Evolutionary conservation across 805 yeast genomes (phyloP).

Genomic region (Lipomyces lipofer): DNA sequence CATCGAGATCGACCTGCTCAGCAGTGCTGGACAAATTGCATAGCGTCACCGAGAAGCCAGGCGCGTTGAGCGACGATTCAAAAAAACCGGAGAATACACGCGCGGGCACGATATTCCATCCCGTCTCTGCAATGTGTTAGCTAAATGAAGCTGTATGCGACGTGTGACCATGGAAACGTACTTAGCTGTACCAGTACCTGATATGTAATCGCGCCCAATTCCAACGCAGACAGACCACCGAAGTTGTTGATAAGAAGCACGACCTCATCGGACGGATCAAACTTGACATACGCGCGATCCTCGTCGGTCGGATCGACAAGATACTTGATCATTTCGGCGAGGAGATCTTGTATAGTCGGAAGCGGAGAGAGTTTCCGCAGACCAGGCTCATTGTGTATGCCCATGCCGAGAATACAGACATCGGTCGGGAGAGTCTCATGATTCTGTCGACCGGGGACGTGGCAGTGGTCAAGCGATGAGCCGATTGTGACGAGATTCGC

Average conservation of each 20-base stretch:
- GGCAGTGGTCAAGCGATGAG: slow-evolving; percentile 83
- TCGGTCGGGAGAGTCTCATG: slow-evolving; percentile 54
- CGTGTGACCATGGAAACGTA: too few relatives aligned
- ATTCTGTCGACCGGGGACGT: slow-evolving; percentile 75
- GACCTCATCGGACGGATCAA: slow-evolving; percentile 62
- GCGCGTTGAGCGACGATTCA: slow-evolving; percentile 89
- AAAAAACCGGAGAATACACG: slow-evolving; percentile 74
- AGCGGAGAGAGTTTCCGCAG: slow-evolving; percentile 62
- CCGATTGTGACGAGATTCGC: slow-evolving; percentile 79
- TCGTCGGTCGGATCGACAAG: slow-evolving; percentile 62
- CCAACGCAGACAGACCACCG: slow-evolving; percentile 85
- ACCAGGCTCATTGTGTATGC: slow-evolving; percentile 95
- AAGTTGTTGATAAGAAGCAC: slow-evolving; percentile 76
- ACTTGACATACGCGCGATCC: slow-evolving; percentile 80
- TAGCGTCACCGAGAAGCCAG: slow-evolving; percentile 85
- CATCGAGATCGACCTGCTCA: slow-evolving; percentile 1
- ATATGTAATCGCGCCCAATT: slow-evolving; percentile 53
- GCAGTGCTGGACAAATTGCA: slow-evolving; percentile 57
- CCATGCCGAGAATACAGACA: slow-evolving; percentile 89
- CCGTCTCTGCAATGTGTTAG: slow-evolving; percentile 53
- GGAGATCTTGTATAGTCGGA: slow-evolving; percentile 65
- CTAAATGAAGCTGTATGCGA: background rate
- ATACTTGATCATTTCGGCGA: slow-evolving; percentile 58
- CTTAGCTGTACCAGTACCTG: slow-evolving; percentile 13
- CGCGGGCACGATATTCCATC: slow-evolving; percentile 59